Base-by-base conservation (phyloP, 495 filamentous ascomycete species). In the Tuber brumale region DNA sequence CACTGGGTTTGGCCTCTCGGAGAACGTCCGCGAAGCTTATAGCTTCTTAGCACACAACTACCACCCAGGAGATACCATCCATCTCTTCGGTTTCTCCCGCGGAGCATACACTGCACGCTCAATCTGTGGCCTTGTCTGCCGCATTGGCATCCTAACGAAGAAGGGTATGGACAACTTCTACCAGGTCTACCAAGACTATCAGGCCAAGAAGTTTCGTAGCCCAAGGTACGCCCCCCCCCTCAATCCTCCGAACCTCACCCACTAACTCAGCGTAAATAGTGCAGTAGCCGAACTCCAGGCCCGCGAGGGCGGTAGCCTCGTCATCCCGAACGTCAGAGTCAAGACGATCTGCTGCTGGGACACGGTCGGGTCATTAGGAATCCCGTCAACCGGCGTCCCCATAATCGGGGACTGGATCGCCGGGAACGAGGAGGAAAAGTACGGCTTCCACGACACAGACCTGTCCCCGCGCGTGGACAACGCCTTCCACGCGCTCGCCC, bases 51-150 rank as follows among this genome's bases (percentile, higher is more conserved):
- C 87, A 37, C 88, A 89, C 69, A 93, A 93, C 83, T 92, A 89
- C 77, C 84, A 87, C 39, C 87, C 88, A 18, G 90, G 90, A 19
- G 91, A 93, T 80, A 90, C 92, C 77, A 92, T 93, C 69, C 85
- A 92, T 74, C 85, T 93, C 51, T 76, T 92, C 39, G 91, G 91
- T 18, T 93, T 93, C 84, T 92, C 90, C 48, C 86, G 91, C 2
- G 91, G 91, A 4, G 91, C 91, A 27, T 93, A 90, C 78, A 93
- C 91, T 4, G 90, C 90, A 4, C 86, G 91, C 74, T 88, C 86
- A 43, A 88, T 92, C 69, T 88, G 88, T 57, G 88, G 89, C 19
- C 84, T 92, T 82, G 88, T 93, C 70, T 86, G 84, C 5, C 85
- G 87, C 61, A 82, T 92, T 9, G 91, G 91, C 0, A 82, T 93